These are phyloP conservation scores for Coemansia sp. DNA, from an alignment of 192 early-diverging fungal species.

Conservation along the genomic window DNA sequence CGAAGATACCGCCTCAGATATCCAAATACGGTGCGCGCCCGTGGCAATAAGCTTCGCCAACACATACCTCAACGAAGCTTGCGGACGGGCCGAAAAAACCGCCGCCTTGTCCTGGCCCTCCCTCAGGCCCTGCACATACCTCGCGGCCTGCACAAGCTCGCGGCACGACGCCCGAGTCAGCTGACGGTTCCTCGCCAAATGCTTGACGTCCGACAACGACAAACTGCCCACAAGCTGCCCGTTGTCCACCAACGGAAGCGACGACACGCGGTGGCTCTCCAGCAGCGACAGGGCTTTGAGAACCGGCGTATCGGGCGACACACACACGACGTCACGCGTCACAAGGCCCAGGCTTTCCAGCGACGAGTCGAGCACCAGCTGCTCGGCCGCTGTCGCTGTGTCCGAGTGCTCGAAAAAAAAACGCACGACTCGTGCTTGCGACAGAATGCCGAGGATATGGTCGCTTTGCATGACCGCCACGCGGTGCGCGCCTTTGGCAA, in stretches of 20 bases:
- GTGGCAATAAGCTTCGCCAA: constrained; percentile 79
- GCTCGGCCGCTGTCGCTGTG: constrained; percentile 3
- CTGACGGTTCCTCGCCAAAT: constrained; percentile 40
- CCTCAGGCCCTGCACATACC: constrained; percentile 61
- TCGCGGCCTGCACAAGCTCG: constrained; percentile 59
- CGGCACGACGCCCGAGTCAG: constrained; percentile 59
- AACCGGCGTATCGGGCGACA: constrained; percentile 55
- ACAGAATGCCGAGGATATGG: constrained; percentile 72
- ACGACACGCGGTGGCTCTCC: constrained; percentile 46
- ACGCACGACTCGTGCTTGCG: constrained; percentile 68
- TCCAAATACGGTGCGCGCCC: constrained; percentile 79
- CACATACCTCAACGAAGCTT: constrained; percentile 67
- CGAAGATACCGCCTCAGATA: constrained; percentile 30
- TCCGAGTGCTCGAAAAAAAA: constrained; percentile 69
- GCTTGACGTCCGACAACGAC: constrained; percentile 47
- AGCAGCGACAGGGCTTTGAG: constrained; percentile 66
- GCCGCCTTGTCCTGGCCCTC: constrained; percentile 65
- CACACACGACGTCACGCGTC: constrained; percentile 54
- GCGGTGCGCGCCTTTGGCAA: constrained; percentile 74
- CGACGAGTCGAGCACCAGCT: constrained; percentile 24
- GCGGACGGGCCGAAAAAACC: constrained; percentile 71
- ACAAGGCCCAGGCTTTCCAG: constrained; percentile 60
- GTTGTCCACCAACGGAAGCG: constrained; percentile 45
- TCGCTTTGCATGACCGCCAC: constrained; percentile 70
- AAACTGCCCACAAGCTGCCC: constrained; percentile 29